Evolutionary conservation across 2,329 filamentous ascomycete species (phyloP).

Genomic region (Epichloe baconii): DNA sequence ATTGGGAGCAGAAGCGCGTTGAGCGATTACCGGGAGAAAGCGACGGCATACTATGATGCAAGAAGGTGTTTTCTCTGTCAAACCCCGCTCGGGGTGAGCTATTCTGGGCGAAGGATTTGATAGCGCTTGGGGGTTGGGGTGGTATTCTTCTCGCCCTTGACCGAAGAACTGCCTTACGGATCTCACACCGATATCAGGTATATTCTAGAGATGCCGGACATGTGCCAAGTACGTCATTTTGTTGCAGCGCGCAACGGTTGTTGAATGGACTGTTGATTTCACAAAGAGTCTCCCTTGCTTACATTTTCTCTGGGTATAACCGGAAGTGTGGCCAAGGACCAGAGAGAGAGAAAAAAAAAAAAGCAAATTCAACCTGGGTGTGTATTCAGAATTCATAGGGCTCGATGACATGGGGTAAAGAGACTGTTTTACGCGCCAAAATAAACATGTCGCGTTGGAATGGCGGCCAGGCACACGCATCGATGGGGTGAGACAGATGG

Average conservation of each 20-base stretch:
- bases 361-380: not conserved
- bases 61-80: not conserved
- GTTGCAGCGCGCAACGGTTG: not conserved
- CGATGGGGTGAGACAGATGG: too few relatives aligned
- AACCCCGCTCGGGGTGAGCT: not conserved
- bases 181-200: not conserved
- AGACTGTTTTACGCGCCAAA: not conserved
- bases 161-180: not conserved
- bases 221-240: slow-evolving; percentile 1
- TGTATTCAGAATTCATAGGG: too few relatives aligned
- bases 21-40: slow-evolving; percentile 80
- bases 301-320: not conserved
- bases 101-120: not conserved
- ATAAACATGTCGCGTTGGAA: not conserved
- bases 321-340: not conserved
- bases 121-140: not conserved
- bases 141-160: not conserved
- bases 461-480: not conserved
- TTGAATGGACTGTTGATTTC: not conserved
- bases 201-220: slow-evolving; percentile 5
- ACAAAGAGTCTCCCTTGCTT: not conserved
- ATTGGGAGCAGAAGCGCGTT: slow-evolving; percentile 95
- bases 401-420: not conserved
- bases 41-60: slow-evolving; percentile 57
- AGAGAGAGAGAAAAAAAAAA: not conserved